phyloP scores from a whole-genome alignment of 2,329 filamentous ascomycete species.

The Neurospora sp. region DNA sequence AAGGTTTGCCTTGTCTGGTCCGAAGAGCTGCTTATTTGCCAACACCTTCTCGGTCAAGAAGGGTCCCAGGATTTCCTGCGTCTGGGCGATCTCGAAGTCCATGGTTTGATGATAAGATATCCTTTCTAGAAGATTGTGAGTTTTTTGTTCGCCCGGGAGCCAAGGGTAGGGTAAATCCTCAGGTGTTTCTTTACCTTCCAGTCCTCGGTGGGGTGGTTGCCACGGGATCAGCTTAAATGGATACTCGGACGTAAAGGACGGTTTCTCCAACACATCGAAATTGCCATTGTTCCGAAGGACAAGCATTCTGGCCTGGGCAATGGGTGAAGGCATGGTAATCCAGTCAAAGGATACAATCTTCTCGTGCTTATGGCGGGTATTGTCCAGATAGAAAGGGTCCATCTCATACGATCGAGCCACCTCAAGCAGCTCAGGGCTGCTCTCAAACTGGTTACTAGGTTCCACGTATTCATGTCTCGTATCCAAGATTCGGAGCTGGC shows the following conservation, averaged over 20 bases:
- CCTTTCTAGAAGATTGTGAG: conserved; percentile 26
- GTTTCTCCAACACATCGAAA: conserved; percentile 54
- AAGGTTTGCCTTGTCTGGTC: conserved; percentile 36
- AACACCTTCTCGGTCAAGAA: conserved; percentile 44
- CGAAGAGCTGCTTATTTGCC: conserved; percentile 47
- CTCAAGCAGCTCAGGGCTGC: conserved; percentile 48
- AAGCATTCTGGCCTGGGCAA: conserved; percentile 46
- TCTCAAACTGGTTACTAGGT: conserved; percentile 29
- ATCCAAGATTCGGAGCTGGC: conserved; percentile 53
- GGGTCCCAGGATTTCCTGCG: conserved; percentile 43
- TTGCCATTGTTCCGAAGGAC: conserved; percentile 50
- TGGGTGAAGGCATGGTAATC: conserved; percentile 48
- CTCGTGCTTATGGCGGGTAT: conserved; percentile 39
- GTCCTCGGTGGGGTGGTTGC: conserved; percentile 47
- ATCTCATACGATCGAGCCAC: conserved; percentile 52
- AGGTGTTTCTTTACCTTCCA: conserved; percentile 34
- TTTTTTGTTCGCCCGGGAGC: background rate
- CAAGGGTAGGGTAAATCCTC: background rate
- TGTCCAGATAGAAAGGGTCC: conserved; percentile 47
- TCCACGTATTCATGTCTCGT: conserved; percentile 45
- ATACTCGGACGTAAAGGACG: conserved; percentile 47
- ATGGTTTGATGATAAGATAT: conserved; percentile 45
- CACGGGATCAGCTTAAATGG: conserved; percentile 52
- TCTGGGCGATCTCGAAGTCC: conserved; percentile 47
- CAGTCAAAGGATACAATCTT: conserved; percentile 61